A percentile compares a stretch with the other conserved stretches of the same genome.
phyloP scores from a whole-genome alignment of 1,284 basidiomycete species.

The Hypsizygus ulmarius region DNA sequence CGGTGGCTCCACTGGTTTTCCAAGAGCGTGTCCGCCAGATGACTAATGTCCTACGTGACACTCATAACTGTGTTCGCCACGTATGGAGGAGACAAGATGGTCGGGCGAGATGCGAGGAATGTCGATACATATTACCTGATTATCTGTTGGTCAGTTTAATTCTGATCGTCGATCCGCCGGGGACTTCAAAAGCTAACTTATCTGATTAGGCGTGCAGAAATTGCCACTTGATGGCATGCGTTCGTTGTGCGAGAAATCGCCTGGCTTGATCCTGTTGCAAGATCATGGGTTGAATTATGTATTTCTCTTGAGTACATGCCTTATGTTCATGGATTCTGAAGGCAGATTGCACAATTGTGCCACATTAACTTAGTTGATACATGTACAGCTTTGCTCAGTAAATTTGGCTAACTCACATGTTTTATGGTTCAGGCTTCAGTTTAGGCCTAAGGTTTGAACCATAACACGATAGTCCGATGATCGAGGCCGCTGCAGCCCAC shows the following conservation, averaged over 20 bases:
- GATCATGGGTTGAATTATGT: too few species aligned
- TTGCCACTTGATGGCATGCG: slow-evolving; percentile 33
- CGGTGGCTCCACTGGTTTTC: slow-evolving; percentile 21
- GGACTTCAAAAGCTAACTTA: not conserved
- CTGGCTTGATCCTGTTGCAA: slow-evolving; percentile 12
- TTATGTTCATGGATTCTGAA: too few species aligned
- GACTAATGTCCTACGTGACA: slow-evolving; percentile 36
- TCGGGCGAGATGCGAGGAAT: slow-evolving; percentile 43
- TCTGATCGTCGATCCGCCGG: not conserved
- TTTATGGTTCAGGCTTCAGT: too few species aligned
- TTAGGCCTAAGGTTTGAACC: too few species aligned
- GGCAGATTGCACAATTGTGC: too few species aligned
- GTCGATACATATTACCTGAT: slow-evolving; percentile 31
- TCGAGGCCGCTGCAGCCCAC: too few species aligned
- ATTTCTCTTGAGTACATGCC: too few species aligned
- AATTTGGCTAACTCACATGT: too few species aligned
- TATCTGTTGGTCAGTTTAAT: slow-evolving; percentile 33
- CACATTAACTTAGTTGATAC: too few species aligned
- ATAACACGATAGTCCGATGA: too few species aligned
- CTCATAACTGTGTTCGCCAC: slow-evolving; percentile 45
- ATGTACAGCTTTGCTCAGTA: too few species aligned
- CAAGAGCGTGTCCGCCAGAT: slow-evolving; percentile 31
- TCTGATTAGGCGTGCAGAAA: slow-evolving; percentile 27
- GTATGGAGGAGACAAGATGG: slow-evolving; percentile 37
- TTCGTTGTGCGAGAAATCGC: slow-evolving; percentile 33